phyloP scores from a whole-genome alignment of 169 alveolate species.

The Amoebophrya sp. region DNA sequence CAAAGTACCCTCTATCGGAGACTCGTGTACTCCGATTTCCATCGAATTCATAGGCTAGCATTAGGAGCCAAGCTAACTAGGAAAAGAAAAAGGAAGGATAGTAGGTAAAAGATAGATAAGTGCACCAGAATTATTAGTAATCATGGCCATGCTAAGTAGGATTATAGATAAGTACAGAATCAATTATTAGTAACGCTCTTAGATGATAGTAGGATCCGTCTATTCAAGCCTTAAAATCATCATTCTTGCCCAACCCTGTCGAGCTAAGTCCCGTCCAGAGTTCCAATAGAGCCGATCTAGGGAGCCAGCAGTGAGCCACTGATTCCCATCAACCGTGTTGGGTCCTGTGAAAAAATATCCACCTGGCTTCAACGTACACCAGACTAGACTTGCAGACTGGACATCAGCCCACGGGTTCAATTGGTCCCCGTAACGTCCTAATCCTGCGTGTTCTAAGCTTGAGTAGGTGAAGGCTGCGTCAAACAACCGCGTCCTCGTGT shows the following conservation, averaged over 20 bases:
- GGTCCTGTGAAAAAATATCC: background rate
- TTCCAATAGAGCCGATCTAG: background rate
- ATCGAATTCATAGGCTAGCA: background rate
- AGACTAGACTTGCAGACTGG: background rate
- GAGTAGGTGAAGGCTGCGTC: conserved; percentile 1
- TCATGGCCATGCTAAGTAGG: too few species aligned
- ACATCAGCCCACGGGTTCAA: background rate
- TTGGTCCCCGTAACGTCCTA: background rate
- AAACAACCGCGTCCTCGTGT: too few species aligned
- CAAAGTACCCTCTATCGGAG: background rate
- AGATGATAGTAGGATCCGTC: too few species aligned
- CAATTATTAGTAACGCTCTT: too few species aligned
- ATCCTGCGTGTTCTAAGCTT: background rate
- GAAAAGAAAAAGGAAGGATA: too few species aligned
- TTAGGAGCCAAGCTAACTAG: too few species aligned
- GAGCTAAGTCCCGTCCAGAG: background rate
- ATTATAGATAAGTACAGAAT: too few species aligned
- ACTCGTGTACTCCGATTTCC: background rate
- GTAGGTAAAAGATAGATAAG: too few species aligned
- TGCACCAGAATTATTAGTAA: too few species aligned
- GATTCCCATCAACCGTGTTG: background rate
- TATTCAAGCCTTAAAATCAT: too few species aligned
- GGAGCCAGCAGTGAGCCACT: background rate
- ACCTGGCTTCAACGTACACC: background rate
- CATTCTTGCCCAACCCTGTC: background rate